Percentiles rank a stretch among this genome's conserved stretches.
phyloP scores from a whole-genome alignment of 768 basidiomycete species.

The Collybia mongolica region DNA sequence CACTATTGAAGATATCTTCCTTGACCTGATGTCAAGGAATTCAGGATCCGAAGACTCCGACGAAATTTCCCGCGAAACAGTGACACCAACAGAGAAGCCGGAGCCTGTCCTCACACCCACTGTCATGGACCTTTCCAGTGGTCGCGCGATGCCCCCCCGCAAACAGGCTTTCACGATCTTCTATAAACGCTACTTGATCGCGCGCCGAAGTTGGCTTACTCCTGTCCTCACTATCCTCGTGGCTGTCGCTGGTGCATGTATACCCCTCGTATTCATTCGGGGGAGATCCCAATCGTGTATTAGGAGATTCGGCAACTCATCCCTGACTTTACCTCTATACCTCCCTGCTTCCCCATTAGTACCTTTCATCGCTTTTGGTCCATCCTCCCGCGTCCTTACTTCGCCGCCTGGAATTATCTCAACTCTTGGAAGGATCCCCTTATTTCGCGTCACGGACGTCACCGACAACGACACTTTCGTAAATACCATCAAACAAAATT shows the following conservation, averaged over 20 bases:
- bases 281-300: conserved; percentile 52
- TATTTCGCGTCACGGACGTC: conserved; percentile 39
- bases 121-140: conserved; percentile 45
- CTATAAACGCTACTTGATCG: conserved; percentile 64
- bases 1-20: conserved; percentile 81
- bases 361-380: conserved; percentile 22
- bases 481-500: conserved; percentile 46
- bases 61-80: conserved; percentile 11
- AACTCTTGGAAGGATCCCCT: conserved; percentile 39
- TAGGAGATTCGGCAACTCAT: conserved; percentile 32
- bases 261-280: conserved; percentile 65
- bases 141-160: conserved; percentile 53
- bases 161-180: conserved; percentile 72
- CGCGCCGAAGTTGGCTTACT: conserved; percentile 67
- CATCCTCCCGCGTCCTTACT: conserved; percentile 37
- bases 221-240: conserved; percentile 52
- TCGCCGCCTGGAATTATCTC: conserved; percentile 55
- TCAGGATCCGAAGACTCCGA: conserved; percentile 21
- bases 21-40: conserved; percentile 61
- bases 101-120: conserved; percentile 5
- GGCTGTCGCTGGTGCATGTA: conserved; percentile 60
- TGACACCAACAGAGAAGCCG: conserved; percentile 7
- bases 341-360: conserved; percentile 47
- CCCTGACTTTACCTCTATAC: conserved; percentile 44
- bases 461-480: conserved; percentile 61